Conservation (phyloP, 176 grass and related monocot species). For the Coix lacrymajobi region DNA sequence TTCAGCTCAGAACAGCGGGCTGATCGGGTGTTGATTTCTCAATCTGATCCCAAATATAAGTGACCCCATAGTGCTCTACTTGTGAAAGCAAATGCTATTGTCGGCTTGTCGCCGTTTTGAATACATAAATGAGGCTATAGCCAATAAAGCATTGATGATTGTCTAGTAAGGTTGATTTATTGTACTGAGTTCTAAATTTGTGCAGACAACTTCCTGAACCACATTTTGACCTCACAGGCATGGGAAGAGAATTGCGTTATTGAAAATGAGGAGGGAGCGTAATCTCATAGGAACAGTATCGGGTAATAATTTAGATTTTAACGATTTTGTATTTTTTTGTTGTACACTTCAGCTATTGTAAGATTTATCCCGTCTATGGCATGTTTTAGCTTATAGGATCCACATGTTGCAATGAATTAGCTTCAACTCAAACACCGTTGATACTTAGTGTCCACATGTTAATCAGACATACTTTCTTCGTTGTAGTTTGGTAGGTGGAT, state of each 20-base stretch:
- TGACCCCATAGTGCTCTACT: not conserved
- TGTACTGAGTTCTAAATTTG: not conserved
- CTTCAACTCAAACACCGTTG: not conserved
- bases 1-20: not conserved
- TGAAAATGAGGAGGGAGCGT: slow-evolving; percentile 84
- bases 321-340: too few species aligned
- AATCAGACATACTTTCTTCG: not conserved
- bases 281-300: not conserved
- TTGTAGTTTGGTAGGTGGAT: slow-evolving; percentile 80
- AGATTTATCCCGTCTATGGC: not conserved
- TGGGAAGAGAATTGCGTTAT: slow-evolving; percentile 72
- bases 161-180: not conserved
- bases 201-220: slow-evolving; percentile 69
- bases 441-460: not conserved
- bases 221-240: slow-evolving; percentile 69
- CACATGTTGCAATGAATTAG: not conserved
- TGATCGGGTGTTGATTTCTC: not conserved
- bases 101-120: not conserved
- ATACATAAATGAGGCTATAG: not conserved
- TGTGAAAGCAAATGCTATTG: not conserved
- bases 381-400: not conserved
- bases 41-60: not conserved
- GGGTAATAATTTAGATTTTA: not conserved
- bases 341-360: not conserved
- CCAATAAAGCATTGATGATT: not conserved